Evolutionary conservation across 768 basidiomycete genomes (phyloP), one percentile per base, ranked within the genome.

Genomic region (Phaffia australis): DNA sequence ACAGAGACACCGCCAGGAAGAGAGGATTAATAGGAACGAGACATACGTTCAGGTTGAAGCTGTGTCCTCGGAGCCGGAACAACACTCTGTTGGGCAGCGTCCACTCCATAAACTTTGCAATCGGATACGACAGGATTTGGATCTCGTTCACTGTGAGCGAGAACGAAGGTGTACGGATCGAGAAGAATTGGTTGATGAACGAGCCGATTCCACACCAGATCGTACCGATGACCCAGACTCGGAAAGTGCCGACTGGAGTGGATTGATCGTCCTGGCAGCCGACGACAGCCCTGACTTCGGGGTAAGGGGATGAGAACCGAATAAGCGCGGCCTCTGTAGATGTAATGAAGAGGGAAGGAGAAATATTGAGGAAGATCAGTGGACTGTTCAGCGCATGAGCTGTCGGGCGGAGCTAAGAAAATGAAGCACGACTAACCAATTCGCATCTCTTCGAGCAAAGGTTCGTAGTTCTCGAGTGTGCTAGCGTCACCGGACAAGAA

Each of bases 221-320:
- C 14, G 62, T 69, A 9, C 66, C 66, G 52, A 85, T 76, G 0
- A 81, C 76, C 83, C 84, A 85, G 6, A 69, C 69, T 8, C 71
- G 69, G 60, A 70, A 63, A 25, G 72, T 72, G 29, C 80, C 80
- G 5, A 78, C 80, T 0, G 85, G 85, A 78, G 87, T 86, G 47
- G 76, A 75, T 4, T 81, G 81, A 73, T 87, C 86, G 71, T 88
- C 86, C 42, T 81, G 83, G 74, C 66, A 67, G 23, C 84, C 82
- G 11, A 87, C 86, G 8, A 87, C 86, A 9, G 85, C 83, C 55
- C 87, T 83, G 16, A 88, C 87, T 74, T 72, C 70, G 5, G 70
- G 70, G 55, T 72, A 72, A 21, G 71, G 71, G 9, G 71, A 72
- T 11, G 70, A 68, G 64, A 56, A 68, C 15, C 69, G 47, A 56